Percentiles rank a stretch among this genome's conserved stretches.
These are phyloP conservation scores for Gastrolobium villosum DNA, from an alignment of 306 rosid species.

Conservation along the genomic window DNA sequence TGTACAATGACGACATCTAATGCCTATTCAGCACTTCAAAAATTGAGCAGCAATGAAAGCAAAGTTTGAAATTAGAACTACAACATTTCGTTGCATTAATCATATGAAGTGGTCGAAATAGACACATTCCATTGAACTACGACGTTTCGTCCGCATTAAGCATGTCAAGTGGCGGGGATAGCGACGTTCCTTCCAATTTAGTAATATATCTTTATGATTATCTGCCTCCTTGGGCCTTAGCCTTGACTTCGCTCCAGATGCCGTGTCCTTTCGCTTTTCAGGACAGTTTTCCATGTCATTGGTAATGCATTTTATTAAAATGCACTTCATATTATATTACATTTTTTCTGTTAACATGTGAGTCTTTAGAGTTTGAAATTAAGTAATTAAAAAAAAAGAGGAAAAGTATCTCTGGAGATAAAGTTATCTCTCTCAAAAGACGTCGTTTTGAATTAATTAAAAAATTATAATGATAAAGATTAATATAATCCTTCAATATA, in stretches of 20 bases:
- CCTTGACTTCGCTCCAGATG: not conserved
- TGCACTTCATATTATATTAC: not conserved
- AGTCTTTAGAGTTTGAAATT: not conserved
- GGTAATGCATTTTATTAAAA: not conserved
- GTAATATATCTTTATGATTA: not conserved
- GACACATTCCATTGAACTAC: too few relatives aligned
- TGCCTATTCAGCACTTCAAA: not conserved
- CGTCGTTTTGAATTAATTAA: too few relatives aligned
- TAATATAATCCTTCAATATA: too few relatives aligned
- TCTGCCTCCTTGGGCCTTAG: not conserved
- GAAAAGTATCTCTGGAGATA: too few relatives aligned
- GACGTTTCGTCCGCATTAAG: slow-evolving; percentile 37
- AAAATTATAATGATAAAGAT: too few relatives aligned
- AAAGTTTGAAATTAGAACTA: slow-evolving; percentile 1
- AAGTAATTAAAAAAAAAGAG: too few relatives aligned
- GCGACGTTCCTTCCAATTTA: slow-evolving; percentile 3
- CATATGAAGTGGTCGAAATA: slow-evolving; percentile 27
- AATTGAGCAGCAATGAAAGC: not conserved
- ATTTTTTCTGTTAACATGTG: not conserved
- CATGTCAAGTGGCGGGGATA: slow-evolving; percentile 24
- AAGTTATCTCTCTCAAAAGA: too few relatives aligned
- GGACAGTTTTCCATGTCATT: not conserved
- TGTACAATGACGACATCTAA: not conserved
- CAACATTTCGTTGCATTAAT: slow-evolving; percentile 37
- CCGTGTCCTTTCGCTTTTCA: not conserved